phyloP scores from a whole-genome alignment of 2,329 filamentous ascomycete genomes.

The Diatrype stigma region DNA sequence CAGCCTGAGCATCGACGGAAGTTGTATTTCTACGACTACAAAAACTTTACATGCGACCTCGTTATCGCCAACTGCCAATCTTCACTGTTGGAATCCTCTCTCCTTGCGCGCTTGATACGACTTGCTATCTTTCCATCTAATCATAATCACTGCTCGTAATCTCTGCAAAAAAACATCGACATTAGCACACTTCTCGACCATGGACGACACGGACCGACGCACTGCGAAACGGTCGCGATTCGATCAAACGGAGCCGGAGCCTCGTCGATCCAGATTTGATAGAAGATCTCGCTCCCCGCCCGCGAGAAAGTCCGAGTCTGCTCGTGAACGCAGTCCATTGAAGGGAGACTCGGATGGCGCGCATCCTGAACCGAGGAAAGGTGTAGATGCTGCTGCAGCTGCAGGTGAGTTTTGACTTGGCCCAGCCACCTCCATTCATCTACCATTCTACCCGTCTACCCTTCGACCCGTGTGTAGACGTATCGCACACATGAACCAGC shows the following conservation, averaged over 20 bases:
- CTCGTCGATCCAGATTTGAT: constrained; percentile 79
- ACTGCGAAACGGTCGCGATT: constrained; percentile 83
- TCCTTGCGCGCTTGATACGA: background rate
- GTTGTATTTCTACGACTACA: constrained; percentile 1
- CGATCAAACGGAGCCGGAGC: constrained; percentile 83
- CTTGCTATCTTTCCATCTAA: too few species aligned
- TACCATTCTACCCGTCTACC: constrained; percentile 9
- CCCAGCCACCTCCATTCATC: constrained; percentile 1
- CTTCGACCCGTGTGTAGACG: constrained; percentile 1
- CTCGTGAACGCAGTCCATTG: constrained; percentile 78
- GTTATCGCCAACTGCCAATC: too few species aligned
- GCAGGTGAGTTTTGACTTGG: constrained; percentile 65
- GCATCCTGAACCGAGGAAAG: constrained; percentile 40
- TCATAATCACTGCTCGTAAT: background rate
- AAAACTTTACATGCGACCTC: background rate
- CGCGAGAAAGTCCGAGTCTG: constrained; percentile 60
- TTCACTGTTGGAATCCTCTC: too few species aligned
- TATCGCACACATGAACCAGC: background rate
- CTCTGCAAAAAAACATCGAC: background rate
- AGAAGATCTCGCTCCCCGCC: constrained; percentile 84
- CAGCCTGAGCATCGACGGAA: background rate
- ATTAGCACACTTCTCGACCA: constrained; percentile 28
- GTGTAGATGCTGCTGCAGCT: constrained; percentile 68
- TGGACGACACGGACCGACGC: constrained; percentile 76
- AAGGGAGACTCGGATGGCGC: constrained; percentile 36